Base-by-base conservation (phyloP, 495 filamentous ascomycete species). In the Xylaria castorea region DNA sequence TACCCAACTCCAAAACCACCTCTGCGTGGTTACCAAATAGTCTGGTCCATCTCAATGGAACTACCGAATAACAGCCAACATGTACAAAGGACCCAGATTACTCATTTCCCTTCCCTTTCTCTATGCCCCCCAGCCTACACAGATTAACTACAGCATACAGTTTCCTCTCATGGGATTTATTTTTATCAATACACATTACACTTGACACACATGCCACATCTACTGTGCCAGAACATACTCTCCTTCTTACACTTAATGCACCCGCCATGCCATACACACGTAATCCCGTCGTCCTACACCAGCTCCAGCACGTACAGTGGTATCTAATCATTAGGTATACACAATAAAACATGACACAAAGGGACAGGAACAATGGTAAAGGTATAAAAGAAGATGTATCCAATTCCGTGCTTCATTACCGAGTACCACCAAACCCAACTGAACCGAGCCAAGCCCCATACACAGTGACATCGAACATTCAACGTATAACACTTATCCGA, bases 381-480 rank as follows among this genome's bases (percentile, higher is more conserved):
- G 22, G 3, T 22, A 61, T n/a, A 34, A 61, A 22, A 61, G 22
- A 61, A 22, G 20, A 61, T 38, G 34, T 36, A 61, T 36, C 58
- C 58, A n/a, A 61, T 22, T 22, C 32, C 34, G 34, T 20, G 7
- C 55, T 36, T 60, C 27, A 36, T 2, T 61, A 36, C 58, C 0
- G 20, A 36, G 32, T 38, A 58, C 30, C 55, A 60, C 18, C 32
- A 20, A 63, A 63, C 20, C 38, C 34, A 63, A 27, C 5, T 27
- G 38, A 62, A 61, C 30, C 27, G 1, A 46, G 9, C 36, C 38
- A 61, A n/a, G 18, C 55, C 4, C 16, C 16, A 40, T 61, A 61
- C 58, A 61, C 58, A 38, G 58, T 60, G 30, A 60, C 27, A 18
- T 36, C 55, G 36, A 60, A 60, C 55, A 34, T 20, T 14, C 12